A percentile compares a stretch with the other conserved stretches of the same genome.
These are phyloP conservation scores for Kwoniella sp. DNA, from an alignment of 768 basidiomycete species.

Conservation along the genomic window DNA sequence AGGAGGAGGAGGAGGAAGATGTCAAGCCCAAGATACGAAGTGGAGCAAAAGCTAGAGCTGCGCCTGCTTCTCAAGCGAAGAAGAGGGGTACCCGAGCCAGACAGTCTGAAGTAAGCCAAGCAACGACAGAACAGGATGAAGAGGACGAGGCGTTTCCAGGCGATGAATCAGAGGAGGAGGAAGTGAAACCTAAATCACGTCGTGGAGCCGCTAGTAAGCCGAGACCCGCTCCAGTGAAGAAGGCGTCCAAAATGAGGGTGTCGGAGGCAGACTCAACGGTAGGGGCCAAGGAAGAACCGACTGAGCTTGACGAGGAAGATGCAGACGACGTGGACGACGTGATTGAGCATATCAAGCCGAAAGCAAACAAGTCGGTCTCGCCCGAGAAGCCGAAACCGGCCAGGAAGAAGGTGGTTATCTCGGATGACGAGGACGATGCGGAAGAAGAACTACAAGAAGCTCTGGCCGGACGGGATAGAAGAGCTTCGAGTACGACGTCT, in stretches of 20 bases:
- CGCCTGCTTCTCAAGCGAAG: background rate
- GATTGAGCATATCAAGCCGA: constrained; percentile 11
- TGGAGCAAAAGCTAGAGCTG: background rate
- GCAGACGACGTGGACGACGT: constrained; percentile 31
- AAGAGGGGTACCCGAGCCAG: background rate
- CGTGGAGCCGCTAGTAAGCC: constrained; percentile 19
- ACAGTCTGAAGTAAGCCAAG: background rate
- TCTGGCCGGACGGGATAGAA: constrained; percentile 17
- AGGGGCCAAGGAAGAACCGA: constrained; percentile 13
- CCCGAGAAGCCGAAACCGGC: constrained; percentile 6
- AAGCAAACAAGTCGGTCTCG: constrained; percentile 3
- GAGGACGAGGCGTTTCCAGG: constrained; percentile 15
- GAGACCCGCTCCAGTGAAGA: constrained; percentile 19
- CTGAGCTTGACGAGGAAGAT: constrained; percentile 19
- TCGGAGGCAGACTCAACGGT: constrained; percentile 19
- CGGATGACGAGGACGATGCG: constrained; percentile 26
- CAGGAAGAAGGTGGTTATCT: constrained; percentile 19
- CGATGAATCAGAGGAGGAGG: constrained; percentile 23
- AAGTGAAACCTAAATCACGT: constrained; percentile 20
- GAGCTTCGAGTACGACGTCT: constrained; percentile 17
- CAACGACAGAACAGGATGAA: constrained; percentile 18
- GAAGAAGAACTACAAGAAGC: constrained; percentile 29
- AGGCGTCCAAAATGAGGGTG: constrained; percentile 15
- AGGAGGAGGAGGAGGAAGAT: background rate
- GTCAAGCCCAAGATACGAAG: background rate